A percentile compares a stretch with the other conserved stretches of the same genome.
Conservation (phyloP, 352 stramenopile species). For the Thraustochytrium aureum region DNA sequence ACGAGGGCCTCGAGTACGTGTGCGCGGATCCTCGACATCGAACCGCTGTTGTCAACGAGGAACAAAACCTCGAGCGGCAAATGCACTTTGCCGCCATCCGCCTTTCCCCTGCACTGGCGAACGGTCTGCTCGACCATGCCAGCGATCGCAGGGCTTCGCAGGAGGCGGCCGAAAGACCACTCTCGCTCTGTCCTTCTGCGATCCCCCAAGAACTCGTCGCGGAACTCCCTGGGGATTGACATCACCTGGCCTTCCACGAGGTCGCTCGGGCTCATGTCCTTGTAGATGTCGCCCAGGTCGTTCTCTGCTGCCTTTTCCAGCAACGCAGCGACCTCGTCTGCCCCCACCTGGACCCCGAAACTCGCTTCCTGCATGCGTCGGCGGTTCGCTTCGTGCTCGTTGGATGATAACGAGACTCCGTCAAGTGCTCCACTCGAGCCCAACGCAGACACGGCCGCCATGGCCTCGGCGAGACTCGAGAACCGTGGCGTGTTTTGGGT, state of each 20-base stretch:
- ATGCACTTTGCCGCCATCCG: neutral
- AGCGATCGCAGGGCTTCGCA: neutral
- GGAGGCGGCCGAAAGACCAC: slow-evolving; percentile 17
- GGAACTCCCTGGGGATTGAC: slow-evolving; percentile 30
- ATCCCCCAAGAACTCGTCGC: slow-evolving; percentile 9
- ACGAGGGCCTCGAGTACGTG: slow-evolving; percentile 39
- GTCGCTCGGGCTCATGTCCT: slow-evolving; percentile 24
- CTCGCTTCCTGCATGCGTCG: too few relatives aligned
- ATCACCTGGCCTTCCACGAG: slow-evolving; percentile 41
- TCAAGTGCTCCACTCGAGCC: too few relatives aligned
- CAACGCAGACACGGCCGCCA: too few relatives aligned
- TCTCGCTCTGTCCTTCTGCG: neutral
- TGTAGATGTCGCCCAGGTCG: slow-evolving; percentile 34
- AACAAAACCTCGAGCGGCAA: slow-evolving; percentile 27
- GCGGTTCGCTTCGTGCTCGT: too few relatives aligned
- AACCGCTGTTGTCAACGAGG: slow-evolving; percentile 45
- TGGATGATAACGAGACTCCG: too few relatives aligned
- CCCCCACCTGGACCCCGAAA: too few relatives aligned
- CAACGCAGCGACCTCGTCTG: too few relatives aligned
- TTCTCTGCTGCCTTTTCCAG: slow-evolving; percentile 22
- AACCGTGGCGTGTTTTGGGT: too few relatives aligned
- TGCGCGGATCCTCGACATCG: slow-evolving; percentile 19
- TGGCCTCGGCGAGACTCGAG: too few relatives aligned
- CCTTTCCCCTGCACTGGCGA: neutral
- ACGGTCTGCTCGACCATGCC: slow-evolving; percentile 21